phyloP scores from a whole-genome alignment of 2,329 filamentous ascomycete species.

The Gaeumannomyces sp. region DNA sequence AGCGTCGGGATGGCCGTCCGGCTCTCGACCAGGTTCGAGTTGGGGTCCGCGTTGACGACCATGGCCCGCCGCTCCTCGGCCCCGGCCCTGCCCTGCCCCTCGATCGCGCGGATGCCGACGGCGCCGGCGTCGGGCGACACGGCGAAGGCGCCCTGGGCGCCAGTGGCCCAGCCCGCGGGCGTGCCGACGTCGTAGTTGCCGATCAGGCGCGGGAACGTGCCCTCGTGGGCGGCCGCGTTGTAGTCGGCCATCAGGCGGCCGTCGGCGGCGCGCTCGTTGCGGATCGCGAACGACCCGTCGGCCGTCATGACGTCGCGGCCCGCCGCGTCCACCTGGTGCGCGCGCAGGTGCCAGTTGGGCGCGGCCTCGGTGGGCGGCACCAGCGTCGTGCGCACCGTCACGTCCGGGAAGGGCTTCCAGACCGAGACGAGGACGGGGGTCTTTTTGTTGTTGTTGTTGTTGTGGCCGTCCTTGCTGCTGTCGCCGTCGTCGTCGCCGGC shows the following conservation, averaged over 20 bases:
- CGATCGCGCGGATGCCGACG: slow-evolving; percentile 52
- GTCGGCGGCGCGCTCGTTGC: slow-evolving; percentile 41
- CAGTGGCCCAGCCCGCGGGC: slow-evolving; percentile 44
- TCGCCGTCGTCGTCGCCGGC: slow-evolving; percentile 26
- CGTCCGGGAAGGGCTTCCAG: slow-evolving; percentile 67
- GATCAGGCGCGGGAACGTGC: slow-evolving; percentile 48
- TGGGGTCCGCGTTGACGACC: slow-evolving; percentile 70
- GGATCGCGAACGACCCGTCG: slow-evolving; percentile 69
- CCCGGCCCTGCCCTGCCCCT: slow-evolving; percentile 18
- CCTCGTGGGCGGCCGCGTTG: slow-evolving; percentile 38
- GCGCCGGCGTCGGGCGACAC: slow-evolving; percentile 50
- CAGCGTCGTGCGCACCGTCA: slow-evolving; percentile 58
- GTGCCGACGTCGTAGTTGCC: slow-evolving; percentile 54
- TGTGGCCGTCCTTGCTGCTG: no score
- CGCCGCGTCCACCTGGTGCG: slow-evolving; percentile 54
- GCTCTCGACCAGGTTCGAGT: slow-evolving; percentile 69
- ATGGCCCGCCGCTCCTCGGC: slow-evolving; percentile 47
- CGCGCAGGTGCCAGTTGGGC: slow-evolving; percentile 65
- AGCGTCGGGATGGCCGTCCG: slow-evolving; percentile 67
- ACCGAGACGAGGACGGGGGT: slow-evolving; percentile 60
- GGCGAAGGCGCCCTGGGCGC: slow-evolving; percentile 45
- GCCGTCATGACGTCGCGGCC: slow-evolving; percentile 61
- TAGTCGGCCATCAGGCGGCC: slow-evolving; percentile 46
- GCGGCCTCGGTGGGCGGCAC: slow-evolving; percentile 51
- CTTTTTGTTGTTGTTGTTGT: no score